A percentile compares a stretch with the other conserved stretches of the same genome.
Conservation (phyloP, 139 green algal species). For the Auxenochlorella protothecoides region DNA sequence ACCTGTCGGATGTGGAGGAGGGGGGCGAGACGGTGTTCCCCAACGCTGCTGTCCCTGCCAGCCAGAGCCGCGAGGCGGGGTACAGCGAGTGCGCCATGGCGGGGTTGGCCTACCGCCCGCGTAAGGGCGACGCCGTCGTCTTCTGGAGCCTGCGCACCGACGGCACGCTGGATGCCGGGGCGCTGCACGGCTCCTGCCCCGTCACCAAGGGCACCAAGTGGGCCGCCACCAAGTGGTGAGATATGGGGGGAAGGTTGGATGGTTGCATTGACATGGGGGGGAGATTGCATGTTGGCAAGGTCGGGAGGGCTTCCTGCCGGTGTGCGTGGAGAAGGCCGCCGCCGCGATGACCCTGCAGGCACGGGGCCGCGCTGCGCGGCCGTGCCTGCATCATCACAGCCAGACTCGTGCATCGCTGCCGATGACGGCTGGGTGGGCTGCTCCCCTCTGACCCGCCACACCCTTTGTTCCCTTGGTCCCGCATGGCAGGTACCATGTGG, state of each 20-base stretch:
- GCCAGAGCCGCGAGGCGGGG: constrained; percentile 12
- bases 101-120: constrained; percentile 29
- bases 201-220: constrained; percentile 33
- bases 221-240: constrained; percentile 34
- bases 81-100: constrained; percentile 32
- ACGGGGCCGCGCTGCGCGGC: too few species aligned
- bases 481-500: constrained; percentile 16
- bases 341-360: too few species aligned
- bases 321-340: too few species aligned
- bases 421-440: too few species aligned
- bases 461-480: not conserved
- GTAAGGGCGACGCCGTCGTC: constrained; percentile 32
- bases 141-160: constrained; percentile 50
- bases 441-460: not conserved
- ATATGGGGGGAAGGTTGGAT: not conserved
- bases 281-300: too few species aligned
- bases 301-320: too few species aligned
- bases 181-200: constrained; percentile 58
- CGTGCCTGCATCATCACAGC: too few species aligned
- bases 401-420: too few species aligned
- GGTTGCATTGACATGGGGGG: not conserved
- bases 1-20: constrained; percentile 39
- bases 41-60: constrained; percentile 3
- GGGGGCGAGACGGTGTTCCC: constrained; percentile 49
- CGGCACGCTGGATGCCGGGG: constrained; percentile 37